A percentile compares a stretch with the other conserved stretches of the same genome.
These are phyloP conservation scores for Polygonum maritimum DNA, from an alignment of 148 eudicot genomes.

Conservation along the genomic window DNA sequence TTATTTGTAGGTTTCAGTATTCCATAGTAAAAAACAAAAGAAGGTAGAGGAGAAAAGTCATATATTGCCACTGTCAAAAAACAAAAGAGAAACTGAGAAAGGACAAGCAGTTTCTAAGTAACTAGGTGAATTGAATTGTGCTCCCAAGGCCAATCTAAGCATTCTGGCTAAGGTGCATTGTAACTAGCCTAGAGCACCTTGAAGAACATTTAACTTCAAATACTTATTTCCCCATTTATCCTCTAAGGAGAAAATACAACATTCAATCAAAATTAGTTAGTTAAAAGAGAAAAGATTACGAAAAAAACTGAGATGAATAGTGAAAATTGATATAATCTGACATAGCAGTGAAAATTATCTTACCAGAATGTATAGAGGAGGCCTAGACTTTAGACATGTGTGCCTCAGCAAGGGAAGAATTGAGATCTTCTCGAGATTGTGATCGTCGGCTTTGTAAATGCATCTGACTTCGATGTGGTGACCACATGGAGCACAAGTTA, in stretches of 20 bases:
- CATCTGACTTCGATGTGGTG: constrained; percentile 45
- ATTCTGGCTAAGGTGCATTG: neutral
- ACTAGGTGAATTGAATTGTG: neutral
- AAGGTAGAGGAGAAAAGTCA: no score
- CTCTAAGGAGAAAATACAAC: no score
- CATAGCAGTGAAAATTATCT: neutral
- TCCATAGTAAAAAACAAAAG: no score
- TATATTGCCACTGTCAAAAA: no score
- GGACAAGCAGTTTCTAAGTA: neutral
- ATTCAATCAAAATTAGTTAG: no score
- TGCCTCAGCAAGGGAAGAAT: constrained; percentile 51
- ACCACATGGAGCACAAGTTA: constrained; percentile 52
- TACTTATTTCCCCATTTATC: neutral
- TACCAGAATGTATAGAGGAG: neutral
- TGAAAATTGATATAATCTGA: neutral
- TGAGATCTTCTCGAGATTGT: constrained; percentile 90
- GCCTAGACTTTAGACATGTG: constrained; percentile 7
- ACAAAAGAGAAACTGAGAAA: no score
- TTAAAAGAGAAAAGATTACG: no score
- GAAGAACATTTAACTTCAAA: neutral
- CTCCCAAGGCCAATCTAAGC: neutral
- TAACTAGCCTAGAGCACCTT: neutral
- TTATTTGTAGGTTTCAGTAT: no score
- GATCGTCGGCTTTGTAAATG: constrained; percentile 95
- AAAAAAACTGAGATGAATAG: no score